Base-by-base conservation (phyloP, 495 filamentous ascomycete genomes). In the Aspergillus kassunensis region DNA sequence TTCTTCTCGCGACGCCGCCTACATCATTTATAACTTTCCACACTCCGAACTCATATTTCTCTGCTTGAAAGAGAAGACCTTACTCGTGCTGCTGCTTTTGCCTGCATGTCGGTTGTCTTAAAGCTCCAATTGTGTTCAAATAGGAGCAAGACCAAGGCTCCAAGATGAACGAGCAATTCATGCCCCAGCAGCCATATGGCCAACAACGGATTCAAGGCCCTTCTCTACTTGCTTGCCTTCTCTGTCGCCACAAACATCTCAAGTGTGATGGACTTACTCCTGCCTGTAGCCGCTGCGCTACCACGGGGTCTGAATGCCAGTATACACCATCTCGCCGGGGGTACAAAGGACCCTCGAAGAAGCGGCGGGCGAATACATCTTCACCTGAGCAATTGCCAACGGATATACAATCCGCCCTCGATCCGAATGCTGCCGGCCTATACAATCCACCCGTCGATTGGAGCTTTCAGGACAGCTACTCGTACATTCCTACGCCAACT, bases 241-340 rank as follows among this genome's bases (percentile, higher is more conserved):
- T 66, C 33, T 83, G 82, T 56, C 81, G 83, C 42, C 71, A 76
- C 51, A 77, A 82, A 53, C 83, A 86, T 57, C 80, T 86, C 49
- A 76, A 75, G 57, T 76, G 73, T 40, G 73, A 76, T 60, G 70
- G 71, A 5, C 57, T 58, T 19, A 72, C 64, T 4, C 73, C 73
- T 15, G 35, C 68, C 39, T 76, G 73, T 57, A 60, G 68, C n/a
- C 73, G 73, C 23, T 76, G 73, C 44, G 51, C 50, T 7, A 49
- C 63, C 27, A 60, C 60, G 1, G 64, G 66, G 13, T 42, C 66
- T 16, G 58, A 68, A 11, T 76, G 73, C 54, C 63, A 70, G 51
- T 76, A 75, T 44, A 73, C 72, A 3, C 72, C 73, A 16, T 75
- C 71, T n/a, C 73, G 73, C 25, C 66, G 73, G 41, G 73, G 73